Evolutionary conservation across 805 yeast species (phyloP), one percentile per base, ranked within the genome.

Genomic region (Wickerhamiella kurtzmanii): DNA sequence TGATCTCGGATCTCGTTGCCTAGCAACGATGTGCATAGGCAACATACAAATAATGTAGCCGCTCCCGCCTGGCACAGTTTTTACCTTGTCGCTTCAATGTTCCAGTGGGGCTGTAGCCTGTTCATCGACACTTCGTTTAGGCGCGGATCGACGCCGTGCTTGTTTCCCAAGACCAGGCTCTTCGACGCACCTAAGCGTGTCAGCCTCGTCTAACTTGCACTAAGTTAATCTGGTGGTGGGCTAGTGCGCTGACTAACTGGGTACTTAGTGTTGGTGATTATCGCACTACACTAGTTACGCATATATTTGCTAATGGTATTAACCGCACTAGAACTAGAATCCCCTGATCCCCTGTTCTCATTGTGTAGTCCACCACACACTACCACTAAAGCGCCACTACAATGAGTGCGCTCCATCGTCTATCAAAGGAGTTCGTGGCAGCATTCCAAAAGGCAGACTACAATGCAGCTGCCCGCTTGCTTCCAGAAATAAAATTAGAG

Each of bases 401-500:
- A 17, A 38, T 38, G 61, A n/a, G n/a, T n/a, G 75, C 88, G 1
- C 68, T 86, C 47, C 81, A 80, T 56, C 73, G 75, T 52, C 69
- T 84, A 46, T 81, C 94, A 1, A 74, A 75, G 42, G 79, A 82
- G 54, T 70, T 88, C 50, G 77, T 84, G 41, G 64, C 68, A 39
- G 71, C 80, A 20, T 89, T 79, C 57, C 79, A 77, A 32, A 57
- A 71, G 13, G 76, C 74, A 37, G 73, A 85, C 41, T 84, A 79
- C 62, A 69, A 60, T 0, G 68, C 73, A 35, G 84, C 94, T 51
- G 73, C 74, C 43, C 62, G 67, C 46, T 57, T 85, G 22, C 70
- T 88, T 37, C 79, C 85, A 1, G 74, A 81, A 18, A 75, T 89
- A 61, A 86, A 87, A 57, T 65, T 87, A 38, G 87, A 82, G 60